These are phyloP conservation scores for Euryodendron excelsum DNA, from an alignment of 148 eudicot species.

Conservation along the genomic window DNA sequence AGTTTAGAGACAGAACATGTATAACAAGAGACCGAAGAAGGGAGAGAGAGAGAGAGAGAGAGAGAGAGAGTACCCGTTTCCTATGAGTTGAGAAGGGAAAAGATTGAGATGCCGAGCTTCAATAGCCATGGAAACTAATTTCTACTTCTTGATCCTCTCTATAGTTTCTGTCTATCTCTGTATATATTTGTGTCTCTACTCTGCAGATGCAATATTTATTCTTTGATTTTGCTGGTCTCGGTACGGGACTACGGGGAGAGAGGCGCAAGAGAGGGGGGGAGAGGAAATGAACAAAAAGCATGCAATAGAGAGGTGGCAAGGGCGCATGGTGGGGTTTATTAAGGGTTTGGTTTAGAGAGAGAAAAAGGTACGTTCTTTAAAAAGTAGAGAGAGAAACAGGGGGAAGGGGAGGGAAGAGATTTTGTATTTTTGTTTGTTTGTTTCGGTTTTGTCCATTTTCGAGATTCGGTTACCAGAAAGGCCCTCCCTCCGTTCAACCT, in stretches of 20 bases:
- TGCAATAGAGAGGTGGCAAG: conserved; percentile 22
- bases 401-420: conserved; percentile 9
- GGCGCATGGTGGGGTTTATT: conserved; percentile 28
- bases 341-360: conserved; percentile 30
- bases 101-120: conserved; percentile 40
- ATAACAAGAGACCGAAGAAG: too few relatives aligned
- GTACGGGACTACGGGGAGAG: too few relatives aligned
- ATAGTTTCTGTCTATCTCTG: background rate
- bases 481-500: too few relatives aligned
- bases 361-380: conserved; percentile 10
- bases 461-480: conserved; percentile 15
- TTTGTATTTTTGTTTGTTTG: too few relatives aligned
- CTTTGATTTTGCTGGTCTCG: too few relatives aligned
- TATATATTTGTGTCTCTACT: background rate
- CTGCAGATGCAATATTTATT: too few relatives aligned
- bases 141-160: background rate
- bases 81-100: conserved; percentile 31
- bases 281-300: conserved; percentile 11
- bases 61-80: conserved; percentile 18
- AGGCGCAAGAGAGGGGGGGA: too few relatives aligned
- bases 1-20: background rate
- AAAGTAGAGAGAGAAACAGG: background rate
- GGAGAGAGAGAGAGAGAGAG: too few relatives aligned
- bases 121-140: conserved; percentile 30
- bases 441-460: conserved; percentile 16